These are phyloP conservation scores for Aspergillus sp. DNA, from an alignment of 2,329 filamentous ascomycete genomes.

Conservation along the genomic window DNA sequence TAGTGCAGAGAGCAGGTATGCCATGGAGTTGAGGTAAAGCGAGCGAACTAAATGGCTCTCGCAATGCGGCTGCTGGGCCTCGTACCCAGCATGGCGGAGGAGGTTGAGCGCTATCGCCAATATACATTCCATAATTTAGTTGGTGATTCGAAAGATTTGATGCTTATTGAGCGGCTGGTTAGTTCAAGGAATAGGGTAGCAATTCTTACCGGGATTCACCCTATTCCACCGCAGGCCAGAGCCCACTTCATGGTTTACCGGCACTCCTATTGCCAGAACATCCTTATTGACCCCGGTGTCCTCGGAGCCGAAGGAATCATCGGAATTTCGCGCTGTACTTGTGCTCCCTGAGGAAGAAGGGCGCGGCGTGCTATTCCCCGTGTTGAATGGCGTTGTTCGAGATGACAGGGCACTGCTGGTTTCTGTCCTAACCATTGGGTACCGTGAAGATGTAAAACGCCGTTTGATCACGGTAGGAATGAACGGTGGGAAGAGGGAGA, in stretches of 20 bases:
- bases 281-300: conserved; percentile 6
- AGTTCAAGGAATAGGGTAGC: too few species aligned
- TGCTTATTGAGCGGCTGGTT: neutral
- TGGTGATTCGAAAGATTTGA: neutral
- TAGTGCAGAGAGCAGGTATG: conserved; percentile 39
- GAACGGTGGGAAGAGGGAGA: conserved; percentile 8
- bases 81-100: conserved; percentile 35
- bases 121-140: neutral
- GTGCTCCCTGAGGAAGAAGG: conserved; percentile 16
- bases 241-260: conserved; percentile 27
- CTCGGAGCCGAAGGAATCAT: conserved; percentile 16
- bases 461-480: conserved; percentile 9
- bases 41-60: conserved; percentile 34
- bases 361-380: conserved; percentile 8
- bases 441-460: conserved; percentile 3
- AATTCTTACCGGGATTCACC: conserved; percentile 30
- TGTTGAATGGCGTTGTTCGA: neutral
- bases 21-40: conserved; percentile 37
- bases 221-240: conserved; percentile 38
- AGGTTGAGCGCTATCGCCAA: conserved; percentile 32
- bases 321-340: conserved; percentile 7
- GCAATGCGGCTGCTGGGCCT: conserved; percentile 32
- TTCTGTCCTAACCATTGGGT: neutral
- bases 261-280: conserved; percentile 7
- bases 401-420: neutral